These are phyloP conservation scores for Sporothrix dimorphospora DNA, from an alignment of 2,329 filamentous ascomycete genomes.

Conservation along the genomic window DNA sequence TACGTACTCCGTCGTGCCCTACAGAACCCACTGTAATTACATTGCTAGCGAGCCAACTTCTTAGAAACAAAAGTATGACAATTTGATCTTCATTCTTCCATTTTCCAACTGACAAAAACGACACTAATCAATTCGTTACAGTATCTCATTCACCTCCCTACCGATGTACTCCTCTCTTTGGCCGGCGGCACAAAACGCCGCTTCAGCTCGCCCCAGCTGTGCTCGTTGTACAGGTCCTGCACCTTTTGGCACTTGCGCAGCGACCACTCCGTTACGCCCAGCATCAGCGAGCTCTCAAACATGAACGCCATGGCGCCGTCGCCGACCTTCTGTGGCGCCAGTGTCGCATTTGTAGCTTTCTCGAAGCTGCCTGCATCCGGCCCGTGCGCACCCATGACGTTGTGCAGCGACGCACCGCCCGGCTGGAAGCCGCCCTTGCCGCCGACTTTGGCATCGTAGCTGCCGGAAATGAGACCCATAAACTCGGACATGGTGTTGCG, in stretches of 20 bases:
- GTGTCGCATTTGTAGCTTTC: slow-evolving; percentile 57
- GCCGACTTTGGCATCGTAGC: slow-evolving; percentile 64
- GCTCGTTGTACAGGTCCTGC: slow-evolving; percentile 71
- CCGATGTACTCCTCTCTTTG: background rate
- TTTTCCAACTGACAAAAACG: too few species aligned
- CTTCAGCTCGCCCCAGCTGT: slow-evolving; percentile 70
- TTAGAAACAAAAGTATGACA: too few species aligned
- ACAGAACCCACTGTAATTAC: too few species aligned
- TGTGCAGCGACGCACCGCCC: slow-evolving; percentile 64
- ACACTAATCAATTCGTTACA: too few species aligned
- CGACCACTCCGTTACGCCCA: slow-evolving; percentile 74
- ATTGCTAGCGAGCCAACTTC: too few species aligned
- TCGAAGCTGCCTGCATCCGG: slow-evolving; percentile 61
- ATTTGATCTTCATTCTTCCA: too few species aligned
- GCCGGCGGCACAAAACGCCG: slow-evolving; percentile 15
- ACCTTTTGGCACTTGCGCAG: slow-evolving; percentile 53
- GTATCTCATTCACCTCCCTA: too few species aligned
- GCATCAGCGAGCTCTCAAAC: slow-evolving; percentile 71
- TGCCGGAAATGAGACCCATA: slow-evolving; percentile 61
- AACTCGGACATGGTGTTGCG: slow-evolving; percentile 69
- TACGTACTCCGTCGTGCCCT: too few species aligned
- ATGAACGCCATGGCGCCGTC: slow-evolving; percentile 67
- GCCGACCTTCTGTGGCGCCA: slow-evolving; percentile 57
- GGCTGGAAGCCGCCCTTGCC: slow-evolving; percentile 60
- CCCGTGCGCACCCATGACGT: slow-evolving; percentile 70